These are phyloP conservation scores for Kwoniella sp. DNA, from an alignment of 768 basidiomycete species.

Conservation along the genomic window DNA sequence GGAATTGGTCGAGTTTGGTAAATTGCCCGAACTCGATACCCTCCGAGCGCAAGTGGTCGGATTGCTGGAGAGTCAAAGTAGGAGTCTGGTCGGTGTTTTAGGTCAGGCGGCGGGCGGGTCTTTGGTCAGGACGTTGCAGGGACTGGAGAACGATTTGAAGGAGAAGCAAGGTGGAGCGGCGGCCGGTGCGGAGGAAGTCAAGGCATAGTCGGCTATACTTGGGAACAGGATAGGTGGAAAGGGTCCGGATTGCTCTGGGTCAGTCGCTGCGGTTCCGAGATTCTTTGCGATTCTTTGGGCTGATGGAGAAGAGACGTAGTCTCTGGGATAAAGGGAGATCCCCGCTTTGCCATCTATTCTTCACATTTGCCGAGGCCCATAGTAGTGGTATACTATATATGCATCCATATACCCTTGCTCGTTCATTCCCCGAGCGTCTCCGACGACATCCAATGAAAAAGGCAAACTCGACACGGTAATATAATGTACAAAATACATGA, in stretches of 20 bases:
- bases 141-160: constrained; percentile 70
- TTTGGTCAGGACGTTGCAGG: constrained; percentile 73
- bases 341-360: too few species aligned
- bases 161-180: not conserved
- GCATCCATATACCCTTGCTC: not conserved
- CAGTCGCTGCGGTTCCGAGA: too few species aligned
- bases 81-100: constrained; percentile 72
- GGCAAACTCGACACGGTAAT: not conserved
- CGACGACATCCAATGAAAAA: not conserved
- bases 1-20: constrained; percentile 63
- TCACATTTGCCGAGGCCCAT: too few species aligned
- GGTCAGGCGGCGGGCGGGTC: constrained; percentile 70
- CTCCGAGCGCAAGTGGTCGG: constrained; percentile 83
- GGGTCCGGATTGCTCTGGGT: too few species aligned
- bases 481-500: constrained; percentile 2
- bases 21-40: constrained; percentile 75
- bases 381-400: not conserved
- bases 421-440: too few species aligned
- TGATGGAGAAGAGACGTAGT: too few species aligned
- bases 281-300: too few species aligned
- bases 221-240: not conserved
- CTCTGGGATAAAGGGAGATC: not conserved
- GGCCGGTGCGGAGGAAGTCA: not conserved
- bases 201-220: not conserved
- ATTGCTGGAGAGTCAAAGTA: constrained; percentile 72